These are phyloP conservation scores for Dryas integrifolia DNA, from an alignment of 331 rosid genomes.

Conservation along the genomic window DNA sequence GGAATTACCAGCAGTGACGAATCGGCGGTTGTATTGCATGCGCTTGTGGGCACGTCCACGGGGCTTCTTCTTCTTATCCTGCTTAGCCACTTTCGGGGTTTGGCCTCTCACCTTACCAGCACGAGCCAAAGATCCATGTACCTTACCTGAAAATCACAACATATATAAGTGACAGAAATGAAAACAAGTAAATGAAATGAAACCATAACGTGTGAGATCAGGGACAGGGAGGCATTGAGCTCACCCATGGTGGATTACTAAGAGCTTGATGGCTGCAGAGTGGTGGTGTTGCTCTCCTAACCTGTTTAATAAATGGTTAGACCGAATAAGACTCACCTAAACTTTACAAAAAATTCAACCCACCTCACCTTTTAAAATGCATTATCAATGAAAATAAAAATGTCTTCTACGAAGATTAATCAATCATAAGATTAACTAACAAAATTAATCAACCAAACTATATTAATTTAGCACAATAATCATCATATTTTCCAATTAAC, in stretches of 20 bases:
- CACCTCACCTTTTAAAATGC: too few species aligned
- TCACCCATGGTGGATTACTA: constrained; percentile 12
- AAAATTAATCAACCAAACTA: too few species aligned
- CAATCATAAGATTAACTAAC: too few species aligned
- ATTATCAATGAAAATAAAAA: too few species aligned
- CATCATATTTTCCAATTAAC: too few species aligned
- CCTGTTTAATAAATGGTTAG: too few species aligned
- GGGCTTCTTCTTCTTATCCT: constrained; percentile 33
- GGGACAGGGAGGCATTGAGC: not conserved
- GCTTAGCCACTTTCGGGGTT: constrained; percentile 30
- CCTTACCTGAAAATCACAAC: constrained; percentile 8
- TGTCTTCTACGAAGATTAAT: too few species aligned
- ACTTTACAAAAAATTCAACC: too few species aligned
- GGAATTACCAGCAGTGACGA: constrained; percentile 26
- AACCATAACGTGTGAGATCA: not conserved
- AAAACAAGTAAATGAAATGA: not conserved
- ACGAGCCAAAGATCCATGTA: constrained; percentile 28
- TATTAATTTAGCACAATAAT: too few species aligned
- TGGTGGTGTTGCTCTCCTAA: not conserved
- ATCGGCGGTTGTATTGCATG: constrained; percentile 30
- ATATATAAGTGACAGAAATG: not conserved
- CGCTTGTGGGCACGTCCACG: constrained; percentile 32
- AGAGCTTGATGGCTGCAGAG: not conserved
- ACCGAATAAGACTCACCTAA: too few species aligned
- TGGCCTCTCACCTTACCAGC: constrained; percentile 30